Base-by-base conservation (phyloP, 2,329 filamentous ascomycete species). In the Mycosphaerella sp. region DNA sequence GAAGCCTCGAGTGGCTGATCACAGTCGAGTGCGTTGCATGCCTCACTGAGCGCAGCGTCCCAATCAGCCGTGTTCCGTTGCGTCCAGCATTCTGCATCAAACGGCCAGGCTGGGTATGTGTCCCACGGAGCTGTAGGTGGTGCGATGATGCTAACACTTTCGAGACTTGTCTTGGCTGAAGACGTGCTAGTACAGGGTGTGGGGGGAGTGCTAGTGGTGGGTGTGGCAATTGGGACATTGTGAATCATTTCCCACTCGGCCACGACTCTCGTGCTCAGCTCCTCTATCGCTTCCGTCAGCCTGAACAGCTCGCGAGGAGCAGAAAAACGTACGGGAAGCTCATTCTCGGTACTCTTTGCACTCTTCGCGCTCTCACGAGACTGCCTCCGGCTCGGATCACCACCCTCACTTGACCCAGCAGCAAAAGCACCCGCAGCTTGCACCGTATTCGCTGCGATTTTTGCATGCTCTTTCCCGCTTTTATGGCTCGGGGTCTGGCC, bases 291-390 rank as follows among this genome's bases (percentile, higher is more conserved):
- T 67, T 95, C 88, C 4, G 89, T 96, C 63, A 98, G 79, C 65
- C 85, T 84, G 70, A 95, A 94, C 7, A 97, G 76, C 68, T 96
- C 91, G 54, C 87, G 83, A 0, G 93, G 91, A 1, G 89, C 89
- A 9, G 89, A 91, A 65, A 85, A 84, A 65, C 81, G 81, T 56
- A 87, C 79, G 53, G 77, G 80, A 66, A 59, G 64, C 44, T 61
- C 56, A 47, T 58, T 56, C n/a, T 50, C 55, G 36, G 16, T 49
- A 21, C 30, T 48, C 25, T 37, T 42, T 16, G 17, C 28, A 36
- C 41, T 46, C 28, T 52, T 43, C 13, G 42, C 41, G 7, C 37
- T 48, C 16, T 47, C 21, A 25, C 21, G 21, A 25, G 21, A 25
- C 21, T 25, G 21, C 21, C 21, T 25, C 7, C 21, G 21, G 21